Base-by-base conservation (phyloP, 2,329 filamentous ascomycete species). In the Chaetomium sp. region DNA sequence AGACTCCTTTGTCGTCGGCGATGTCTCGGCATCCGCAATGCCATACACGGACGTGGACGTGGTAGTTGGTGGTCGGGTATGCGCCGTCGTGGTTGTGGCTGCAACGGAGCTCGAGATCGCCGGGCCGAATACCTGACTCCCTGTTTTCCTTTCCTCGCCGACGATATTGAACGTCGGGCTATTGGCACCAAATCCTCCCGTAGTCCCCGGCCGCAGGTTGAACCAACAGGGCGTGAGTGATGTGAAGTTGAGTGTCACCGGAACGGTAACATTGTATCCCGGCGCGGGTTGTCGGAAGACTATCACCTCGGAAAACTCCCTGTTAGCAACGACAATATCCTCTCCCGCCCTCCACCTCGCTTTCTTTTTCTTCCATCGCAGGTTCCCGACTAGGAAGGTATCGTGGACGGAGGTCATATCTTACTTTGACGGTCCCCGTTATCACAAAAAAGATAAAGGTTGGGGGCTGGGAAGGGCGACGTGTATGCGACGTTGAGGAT, bases 401-500 rank as follows among this genome's bases (percentile, higher is more conserved):
- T 27, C 19, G 19, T 27, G 19, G 19, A 27, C 19, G 19, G 19
- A 27, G 19, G 19, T 27, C 19, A 27, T 27, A 27, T 27, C 19
- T 27, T 27, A 27, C 19, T 27, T 27, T 27, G 19, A 27, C 19
- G 19, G 19, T 27, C 19, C 19, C 19, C 19, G 19, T 27, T 27
- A 27, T 27, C 19, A 27, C 19, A 27, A 27, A 27, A 27, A 27
- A 35, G 11, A 34, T 49, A 60, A 1, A 60, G 38, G 14, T 53
- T 55, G 11, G 58, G 58, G 7, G 49, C 54, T 34, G 55, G 47
- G 36, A 60, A 60, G 1, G 52, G 52, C 12, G 55, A 56, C 10
- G 51, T 55, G 35, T 60, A 60, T 0, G 58, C 58, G 33, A 60
- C 58, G 33, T 56, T 54, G 38, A 60, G 19, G 5, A 50, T 60